Base-by-base conservation (phyloP, 345 rosid species). In the Ceriops zippeliana region DNA sequence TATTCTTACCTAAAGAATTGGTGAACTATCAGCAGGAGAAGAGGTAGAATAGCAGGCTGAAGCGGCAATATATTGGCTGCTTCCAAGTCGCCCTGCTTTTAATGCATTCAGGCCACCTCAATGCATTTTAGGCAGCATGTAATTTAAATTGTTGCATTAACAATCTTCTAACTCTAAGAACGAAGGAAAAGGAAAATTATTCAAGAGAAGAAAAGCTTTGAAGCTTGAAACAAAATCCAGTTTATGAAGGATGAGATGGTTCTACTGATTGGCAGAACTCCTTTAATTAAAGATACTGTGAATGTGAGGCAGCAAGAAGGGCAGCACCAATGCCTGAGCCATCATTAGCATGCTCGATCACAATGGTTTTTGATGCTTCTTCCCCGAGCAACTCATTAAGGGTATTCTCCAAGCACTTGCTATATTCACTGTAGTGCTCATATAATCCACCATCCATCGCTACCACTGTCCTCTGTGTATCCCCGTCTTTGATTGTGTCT, bases 241-340 rank as follows among this genome's bases (percentile, higher is more conserved):
- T 34, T 34, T 5, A 16, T n/a, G 17, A 6, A 2, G 3, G 6
- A 19, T 30, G 19, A 52, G 1, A 61, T 15, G 49, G 52, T 61
- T 62, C 15, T 31, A 24, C 31, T 52, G 60, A 3, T 21, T 27
- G 1, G n/a, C 3, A 2, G 20, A 52, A 22, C 28, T 38, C 51
- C 32, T 34, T 42, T 24, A 49, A n/a, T 16, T 58, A 34, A 35
- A 63, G 82, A 66, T 87, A 84, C 73, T 69, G 84, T 63, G 91
- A 86, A 52, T 90, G 93, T 5, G 91, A 85, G 37, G 96, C 96
- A 13, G 93, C 91, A 2, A 88, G 87, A 54, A 90, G 78, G 2
- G 93, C 93, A 30, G 93, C 96, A 60, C 96, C 91, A 15, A 88
- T 80, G 22, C 96, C 93, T 10, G 96, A 90, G 11, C 96, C 96